Evolutionary conservation across 129 eudicot species (phyloP).

Genomic region (Apium graveolens): DNA sequence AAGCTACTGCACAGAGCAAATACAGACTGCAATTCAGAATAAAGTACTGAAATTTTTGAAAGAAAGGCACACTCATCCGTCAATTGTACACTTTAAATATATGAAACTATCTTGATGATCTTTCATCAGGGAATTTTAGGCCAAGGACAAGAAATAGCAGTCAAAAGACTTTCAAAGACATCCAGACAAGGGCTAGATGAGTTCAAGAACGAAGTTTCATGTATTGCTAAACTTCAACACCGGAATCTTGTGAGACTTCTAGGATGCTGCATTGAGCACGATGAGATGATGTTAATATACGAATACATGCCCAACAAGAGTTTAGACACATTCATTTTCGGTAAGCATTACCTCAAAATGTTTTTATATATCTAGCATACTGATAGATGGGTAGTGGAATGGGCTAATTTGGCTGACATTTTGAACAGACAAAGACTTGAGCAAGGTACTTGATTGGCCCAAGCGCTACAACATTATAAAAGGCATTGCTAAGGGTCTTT

Average conservation of each 20-base stretch:
- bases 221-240: slow-evolving; percentile 23
- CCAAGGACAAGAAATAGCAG: background rate
- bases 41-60: background rate
- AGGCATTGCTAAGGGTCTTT: background rate
- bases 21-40: background rate
- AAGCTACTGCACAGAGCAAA: background rate
- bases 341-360: background rate
- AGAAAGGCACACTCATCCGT: background rate
- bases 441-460: slow-evolving; percentile 8
- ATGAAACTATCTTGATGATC: background rate
- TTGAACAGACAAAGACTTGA: slow-evolving; percentile 1
- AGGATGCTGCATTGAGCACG: slow-evolving; percentile 24
- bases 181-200: slow-evolving; percentile 12
- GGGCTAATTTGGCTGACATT: background rate
- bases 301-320: slow-evolving; percentile 13
- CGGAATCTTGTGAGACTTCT: slow-evolving; percentile 27
- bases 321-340: slow-evolving; percentile 4
- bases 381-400: background rate
- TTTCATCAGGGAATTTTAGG: background rate
- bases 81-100: background rate
- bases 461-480: slow-evolving; percentile 3
- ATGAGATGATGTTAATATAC: slow-evolving; percentile 10
- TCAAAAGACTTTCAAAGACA: slow-evolving; percentile 3
- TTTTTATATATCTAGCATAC: background rate
- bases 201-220: slow-evolving; percentile 10